Conservation (phyloP, 31 red algal species). For the Odonthalia washingtoniensis region DNA sequence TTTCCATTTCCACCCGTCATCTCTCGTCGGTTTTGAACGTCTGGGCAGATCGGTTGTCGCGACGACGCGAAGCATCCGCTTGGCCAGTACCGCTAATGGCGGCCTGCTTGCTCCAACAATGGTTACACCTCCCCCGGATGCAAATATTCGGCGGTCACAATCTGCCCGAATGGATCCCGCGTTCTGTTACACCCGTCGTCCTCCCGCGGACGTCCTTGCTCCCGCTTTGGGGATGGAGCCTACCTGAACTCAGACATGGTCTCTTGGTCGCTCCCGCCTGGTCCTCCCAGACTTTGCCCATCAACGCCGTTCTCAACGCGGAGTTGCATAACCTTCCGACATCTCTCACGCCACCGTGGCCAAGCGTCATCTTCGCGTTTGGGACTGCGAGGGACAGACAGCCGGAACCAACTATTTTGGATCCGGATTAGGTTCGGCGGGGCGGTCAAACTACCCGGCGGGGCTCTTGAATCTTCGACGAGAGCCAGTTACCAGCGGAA, state of each 20-base stretch:
- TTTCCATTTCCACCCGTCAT: slow-evolving; percentile 8
- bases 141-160: not conserved
- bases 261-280: not conserved
- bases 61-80: not conserved
- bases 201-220: slow-evolving; percentile 3
- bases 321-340: not conserved
- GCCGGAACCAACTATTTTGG: slow-evolving; percentile 38
- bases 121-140: not conserved
- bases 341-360: slow-evolving; percentile 26
- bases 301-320: not conserved
- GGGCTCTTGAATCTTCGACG: too few species aligned
- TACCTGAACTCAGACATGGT: not conserved
- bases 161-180: slow-evolving; percentile 9
- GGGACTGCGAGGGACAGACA: not conserved
- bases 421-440: too few species aligned
- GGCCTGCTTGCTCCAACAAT: not conserved
- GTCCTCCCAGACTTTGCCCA: not conserved
- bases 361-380: slow-evolving; percentile 11
- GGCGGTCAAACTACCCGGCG: too few species aligned
- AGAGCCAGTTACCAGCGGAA: too few species aligned
- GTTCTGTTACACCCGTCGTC: not conserved
- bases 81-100: not conserved
- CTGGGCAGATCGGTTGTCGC: slow-evolving; percentile 27
- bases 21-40: slow-evolving; percentile 12
- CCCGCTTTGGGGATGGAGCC: not conserved